These are phyloP conservation scores for Eremothecium cymbalariae DNA, from an alignment of 1,139 yeast species.

Conservation along the genomic window DNA sequence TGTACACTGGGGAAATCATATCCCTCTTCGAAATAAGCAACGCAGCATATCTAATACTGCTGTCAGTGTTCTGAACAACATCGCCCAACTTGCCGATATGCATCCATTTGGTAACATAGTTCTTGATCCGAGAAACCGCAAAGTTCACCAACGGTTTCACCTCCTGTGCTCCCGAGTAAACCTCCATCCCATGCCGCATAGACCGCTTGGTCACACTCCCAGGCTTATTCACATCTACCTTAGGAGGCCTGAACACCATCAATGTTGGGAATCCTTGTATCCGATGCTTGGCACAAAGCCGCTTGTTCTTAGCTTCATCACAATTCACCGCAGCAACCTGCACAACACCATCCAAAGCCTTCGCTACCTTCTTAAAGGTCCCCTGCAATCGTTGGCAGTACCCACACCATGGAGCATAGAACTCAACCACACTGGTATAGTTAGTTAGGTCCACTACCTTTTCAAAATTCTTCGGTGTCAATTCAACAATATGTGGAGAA, in stretches of 20 bases:
- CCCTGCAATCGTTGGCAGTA: constrained; percentile 56
- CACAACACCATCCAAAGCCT: constrained; percentile 41
- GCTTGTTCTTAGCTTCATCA: constrained; percentile 59
- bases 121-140: constrained; percentile 57
- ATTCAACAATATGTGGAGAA: constrained; percentile 48
- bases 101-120: constrained; percentile 54
- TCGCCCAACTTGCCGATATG: constrained; percentile 32
- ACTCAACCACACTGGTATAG: constrained; percentile 77
- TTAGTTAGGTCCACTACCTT: constrained; percentile 58
- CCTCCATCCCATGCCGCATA: constrained; percentile 49
- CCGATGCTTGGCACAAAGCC: constrained; percentile 57
- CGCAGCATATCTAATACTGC: constrained; percentile 20
- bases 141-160: constrained; percentile 52
- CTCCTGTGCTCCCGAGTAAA: constrained; percentile 62
- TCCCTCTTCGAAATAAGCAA: constrained; percentile 41
- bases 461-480: constrained; percentile 51
- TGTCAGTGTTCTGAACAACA: constrained; percentile 10
- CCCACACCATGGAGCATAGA: constrained; percentile 98
- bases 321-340: constrained; percentile 85
- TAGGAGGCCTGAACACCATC: constrained; percentile 76
- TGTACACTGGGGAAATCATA: constrained; percentile 52
- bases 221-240: constrained; percentile 34
- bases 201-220: constrained; percentile 15
- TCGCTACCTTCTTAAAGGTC: constrained; percentile 56
- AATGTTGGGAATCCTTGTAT: constrained; percentile 78